Base-by-base conservation (phyloP, 1,284 basidiomycete genomes). In the Pisolithus thermaeus region DNA sequence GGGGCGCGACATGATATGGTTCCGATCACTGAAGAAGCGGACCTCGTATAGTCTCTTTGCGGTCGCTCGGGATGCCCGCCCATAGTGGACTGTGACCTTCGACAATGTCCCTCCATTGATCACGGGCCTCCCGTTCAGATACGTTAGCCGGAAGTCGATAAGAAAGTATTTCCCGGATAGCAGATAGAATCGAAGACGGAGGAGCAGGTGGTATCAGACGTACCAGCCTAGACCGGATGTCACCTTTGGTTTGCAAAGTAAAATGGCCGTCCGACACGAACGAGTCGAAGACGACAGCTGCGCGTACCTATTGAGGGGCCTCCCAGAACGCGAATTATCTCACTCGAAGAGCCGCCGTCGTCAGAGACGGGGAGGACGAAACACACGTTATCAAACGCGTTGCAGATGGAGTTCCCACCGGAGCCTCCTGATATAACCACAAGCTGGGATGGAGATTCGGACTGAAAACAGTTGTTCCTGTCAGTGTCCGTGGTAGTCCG, bases 1-100 rank as follows among this genome's bases (percentile, higher is more conserved):
- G 39, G 41, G 36, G 41, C 40, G 41, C 43, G 27, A 18, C 35
- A 44, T 35, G 46, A 38, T 45, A 36, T 22, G 53, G 28, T 40
- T 47, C 36, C 42, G 39, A 18, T 54, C 48, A 28, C 12, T 44
- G n/a, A 43, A 22, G 36, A 38, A 27, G 56, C 63, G 30, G 63
- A 85, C 90, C 90, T 65, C 92, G 79, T 49, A 95, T 89, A 23
- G 84, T 83, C 67, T 98, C 96, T 68, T 95, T 95, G 57, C 93
- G 81, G 66, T 98, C 96, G 38, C 81, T 81, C 0, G 94, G 92
- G 45, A 99, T 93, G 0, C 91, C 92, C 4, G 74, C 66, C 96
- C 96, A 99, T 3, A 97, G 75, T 1, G 61, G 57, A 62, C 91
- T 94, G 27, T 78, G 77, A 0, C 96, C 96, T 71, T 98, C 95